Percentiles rank a stretch among this genome's conserved stretches.
phyloP scores from a whole-genome alignment of 1,139 yeast species.

The Suhomyces bribrorum region DNA sequence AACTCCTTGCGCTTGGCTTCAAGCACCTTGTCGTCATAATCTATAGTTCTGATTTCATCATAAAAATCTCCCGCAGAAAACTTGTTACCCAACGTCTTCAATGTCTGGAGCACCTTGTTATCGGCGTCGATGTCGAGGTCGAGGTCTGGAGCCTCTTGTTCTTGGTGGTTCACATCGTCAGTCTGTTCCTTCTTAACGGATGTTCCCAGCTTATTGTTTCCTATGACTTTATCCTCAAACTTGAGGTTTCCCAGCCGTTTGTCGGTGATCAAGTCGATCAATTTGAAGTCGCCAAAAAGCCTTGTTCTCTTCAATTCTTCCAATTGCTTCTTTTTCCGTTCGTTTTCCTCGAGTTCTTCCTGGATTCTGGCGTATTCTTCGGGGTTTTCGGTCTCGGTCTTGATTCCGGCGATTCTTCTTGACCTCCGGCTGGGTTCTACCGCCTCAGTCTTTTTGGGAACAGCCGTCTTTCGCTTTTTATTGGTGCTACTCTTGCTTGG shows the following conservation, averaged over 20 bases:
- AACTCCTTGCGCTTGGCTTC: conserved; percentile 53
- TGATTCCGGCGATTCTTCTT: conserved; percentile 64
- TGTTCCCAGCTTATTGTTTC: conserved; percentile 23
- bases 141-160: conserved; percentile 3
- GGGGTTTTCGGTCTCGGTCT: conserved; percentile 40
- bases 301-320: conserved; percentile 56
- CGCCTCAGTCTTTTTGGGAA: conserved; percentile 26
- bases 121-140: conserved; percentile 34
- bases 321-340: conserved; percentile 42
- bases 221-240: conserved; percentile 30
- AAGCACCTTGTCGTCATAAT: conserved; percentile 39
- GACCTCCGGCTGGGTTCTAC: conserved; percentile 61
- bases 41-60: conserved; percentile 42
- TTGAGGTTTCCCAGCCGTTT: conserved; percentile 39
- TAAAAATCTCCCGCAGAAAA: conserved; percentile 82
- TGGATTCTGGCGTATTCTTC: conserved; percentile 36
- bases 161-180: conserved; percentile 2
- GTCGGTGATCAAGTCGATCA: conserved; percentile 57
- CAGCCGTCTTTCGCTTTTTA: conserved; percentile 23
- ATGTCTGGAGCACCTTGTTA: conserved; percentile 38
- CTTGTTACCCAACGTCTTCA: conserved; percentile 50
- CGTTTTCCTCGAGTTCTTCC: conserved; percentile 39
- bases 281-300: conserved; percentile 60
- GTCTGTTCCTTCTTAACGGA: conserved; percentile 10
- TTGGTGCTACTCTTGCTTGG: conserved; percentile 15